phyloP scores from a whole-genome alignment of 371 early-diverging fungal species.

The Mucor circinelloides region DNA sequence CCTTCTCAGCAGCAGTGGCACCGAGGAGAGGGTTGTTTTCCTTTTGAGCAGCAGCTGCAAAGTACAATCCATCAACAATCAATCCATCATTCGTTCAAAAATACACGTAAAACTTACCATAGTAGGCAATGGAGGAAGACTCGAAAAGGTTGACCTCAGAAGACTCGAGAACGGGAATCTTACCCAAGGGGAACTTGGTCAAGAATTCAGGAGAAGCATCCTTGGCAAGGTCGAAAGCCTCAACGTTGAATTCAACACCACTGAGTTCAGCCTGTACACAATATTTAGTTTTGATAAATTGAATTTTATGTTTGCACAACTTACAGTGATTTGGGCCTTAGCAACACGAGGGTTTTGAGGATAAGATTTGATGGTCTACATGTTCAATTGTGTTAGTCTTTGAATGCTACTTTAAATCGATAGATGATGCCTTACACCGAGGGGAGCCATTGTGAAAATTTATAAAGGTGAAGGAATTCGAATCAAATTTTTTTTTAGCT shows the following conservation, averaged over 20 bases:
- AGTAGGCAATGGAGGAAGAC: constrained; percentile 86
- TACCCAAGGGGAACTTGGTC: constrained; percentile 81
- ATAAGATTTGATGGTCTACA: constrained; percentile 56
- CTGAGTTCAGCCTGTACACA: constrained; percentile 65
- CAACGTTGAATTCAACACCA: constrained; percentile 70
- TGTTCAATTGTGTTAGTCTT: not conserved
- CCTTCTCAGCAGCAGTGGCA: constrained; percentile 67
- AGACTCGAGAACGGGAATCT: constrained; percentile 84
- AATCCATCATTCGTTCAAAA: not conserved
- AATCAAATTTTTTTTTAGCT: not conserved
- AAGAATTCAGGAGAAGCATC: constrained; percentile 73
- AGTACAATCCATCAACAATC: not conserved
- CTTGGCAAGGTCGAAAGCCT: constrained; percentile 67
- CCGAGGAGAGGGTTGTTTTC: constrained; percentile 67
- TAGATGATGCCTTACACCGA: constrained; percentile 5
- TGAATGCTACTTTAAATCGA: not conserved
- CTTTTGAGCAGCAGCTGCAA: constrained; percentile 69
- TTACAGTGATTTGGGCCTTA: constrained; percentile 70
- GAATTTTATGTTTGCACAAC: constrained; percentile 43
- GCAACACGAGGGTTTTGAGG: constrained; percentile 60
- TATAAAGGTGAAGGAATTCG: not conserved
- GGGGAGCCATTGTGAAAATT: constrained; percentile 5
- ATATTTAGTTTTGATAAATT: constrained; percentile 66
- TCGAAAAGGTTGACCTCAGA: constrained; percentile 77
- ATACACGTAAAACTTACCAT: constrained; percentile 51